Evolutionary conservation across 202 grass and related monocot genomes (phyloP), one percentile per base, ranked within the genome.

Genomic region (Setaria italica): DNA sequence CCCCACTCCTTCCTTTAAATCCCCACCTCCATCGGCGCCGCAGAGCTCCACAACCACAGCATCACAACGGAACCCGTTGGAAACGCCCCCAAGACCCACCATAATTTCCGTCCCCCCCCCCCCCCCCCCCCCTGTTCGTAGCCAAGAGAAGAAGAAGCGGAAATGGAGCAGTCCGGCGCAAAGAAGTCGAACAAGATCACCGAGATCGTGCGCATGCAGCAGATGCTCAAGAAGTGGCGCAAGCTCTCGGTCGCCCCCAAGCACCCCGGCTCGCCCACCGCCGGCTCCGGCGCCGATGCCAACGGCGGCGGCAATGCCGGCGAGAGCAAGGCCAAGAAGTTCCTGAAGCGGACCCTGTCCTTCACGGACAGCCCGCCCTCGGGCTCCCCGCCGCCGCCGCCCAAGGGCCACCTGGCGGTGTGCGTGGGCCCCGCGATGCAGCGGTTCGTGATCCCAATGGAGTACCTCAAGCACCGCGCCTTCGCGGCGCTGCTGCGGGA

Each of bases 111-210:
- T 6, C 39, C 5, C 4, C 39, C 4, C 39, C 3, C 17, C 39
- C 5, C 39, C 39, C 4, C 39, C 3, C 25, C 25, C 25, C 25
- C 25, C 25, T 0, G 20, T 62, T 83, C 53, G 41, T 71, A 3
- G 30, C 53, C 45, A 76, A 46, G 29, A 82, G 29, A 58, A 41
- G 66, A 34, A 64, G 66, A 34, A 70, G 50, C 41, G 35, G 17
- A 50, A 30, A 91, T 92, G 90, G 90, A 91, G 86, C 91, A 85
- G n/a, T 47, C 72, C 39, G 84, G 85, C 1, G 69, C 60, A 71
- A 97, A 93, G 84, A 97, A 97, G 48, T 91, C 88, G 68, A 97
- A 97, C 88, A 97, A 97, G 91, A 97, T 97, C 86, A 91, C 95
- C 5, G 95, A 97, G 86, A 90, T 94, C 53, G 95, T 97, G 53